These are phyloP conservation scores for Rhizophagus sp. DNA, from an alignment of 192 early-diverging fungal genomes.

Conservation along the genomic window DNA sequence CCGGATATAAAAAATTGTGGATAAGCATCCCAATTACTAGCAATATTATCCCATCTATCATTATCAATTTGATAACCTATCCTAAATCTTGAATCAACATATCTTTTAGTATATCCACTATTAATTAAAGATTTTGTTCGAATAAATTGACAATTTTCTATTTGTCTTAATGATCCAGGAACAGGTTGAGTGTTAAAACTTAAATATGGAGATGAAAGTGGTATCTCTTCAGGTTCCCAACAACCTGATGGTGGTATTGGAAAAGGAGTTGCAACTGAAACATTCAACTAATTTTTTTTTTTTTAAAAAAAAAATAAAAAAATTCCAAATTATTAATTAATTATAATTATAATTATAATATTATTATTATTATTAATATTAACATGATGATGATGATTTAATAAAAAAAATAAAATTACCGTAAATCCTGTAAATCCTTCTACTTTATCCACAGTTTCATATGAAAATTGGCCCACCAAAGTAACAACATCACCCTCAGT, in stretches of 20 bases:
- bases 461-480: conserved; percentile 13
- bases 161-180: conserved; percentile 14
- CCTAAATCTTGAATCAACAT: not conserved
- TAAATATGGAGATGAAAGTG: conserved; percentile 1
- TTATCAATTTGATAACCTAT: conserved; percentile 22
- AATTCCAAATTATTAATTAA: not conserved
- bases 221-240: conserved; percentile 19
- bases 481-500: conserved; percentile 13
- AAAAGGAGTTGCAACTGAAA: not conserved
- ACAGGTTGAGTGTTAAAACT: conserved; percentile 15
- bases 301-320: not conserved
- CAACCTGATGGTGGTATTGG: not conserved
- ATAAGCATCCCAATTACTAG: conserved; percentile 3
- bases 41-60: conserved; percentile 2
- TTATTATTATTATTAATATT: too few species aligned
- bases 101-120: not conserved
- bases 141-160: conserved; percentile 21
- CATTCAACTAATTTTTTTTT: not conserved
- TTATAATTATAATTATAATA: not conserved
- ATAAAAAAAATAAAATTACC: not conserved
- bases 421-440: conserved; percentile 16
- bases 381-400: too few species aligned
- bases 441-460: conserved; percentile 14
- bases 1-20: conserved; percentile 16
- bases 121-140: conserved; percentile 10